Evolutionary conservation across 1,139 yeast genomes (phyloP), one percentile per base, ranked within the genome.

Genomic region (Geotrichum reessii): DNA sequence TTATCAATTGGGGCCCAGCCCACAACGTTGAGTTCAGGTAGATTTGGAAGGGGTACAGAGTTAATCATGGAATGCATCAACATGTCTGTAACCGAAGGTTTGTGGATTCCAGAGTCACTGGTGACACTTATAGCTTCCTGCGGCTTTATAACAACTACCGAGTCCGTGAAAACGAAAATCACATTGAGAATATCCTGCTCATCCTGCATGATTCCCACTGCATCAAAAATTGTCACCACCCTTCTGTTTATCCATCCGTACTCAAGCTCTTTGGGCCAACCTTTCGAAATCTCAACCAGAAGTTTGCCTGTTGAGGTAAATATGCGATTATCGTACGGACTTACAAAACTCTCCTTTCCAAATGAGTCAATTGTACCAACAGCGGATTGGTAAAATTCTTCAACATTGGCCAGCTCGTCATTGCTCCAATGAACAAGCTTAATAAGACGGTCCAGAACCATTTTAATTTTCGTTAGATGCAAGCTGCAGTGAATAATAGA

Each of bases 301-400:
- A 92, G 80, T 69, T 89, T 90, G 0, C 97, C 97, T 0, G 96
- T 85, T 0, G 97, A 96, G 0, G 97, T 91, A 69, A 91, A 89
- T 0, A 90, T 83, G 62, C 97, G 78, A 50, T 83, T 79, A 63
- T 77, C 80, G 62, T 80, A 81, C n/a, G 83, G 79, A 49, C 79
- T 78, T 22, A 52, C 50, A 21, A 48, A 52, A 33, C 58, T 55
- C 52, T 57, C 61, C 47, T 78, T 81, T 0, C 95, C 96, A 74
- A 91, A 91, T 0, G 97, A 88, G 66, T 89, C 88, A 42, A 91
- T 86, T 0, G 91, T 85, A 28, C 81, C 82, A 5, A 82, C 74
- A 1, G 89, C 81, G 2, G 84, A 79, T 6, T 77, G 69, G 65
- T 81, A 83, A 67, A 79, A 80, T 56, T 76, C 76, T 2, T 77